Evolutionary conservation across 129 eudicot genomes (phyloP).

Genomic region (Calendula officinalis): DNA sequence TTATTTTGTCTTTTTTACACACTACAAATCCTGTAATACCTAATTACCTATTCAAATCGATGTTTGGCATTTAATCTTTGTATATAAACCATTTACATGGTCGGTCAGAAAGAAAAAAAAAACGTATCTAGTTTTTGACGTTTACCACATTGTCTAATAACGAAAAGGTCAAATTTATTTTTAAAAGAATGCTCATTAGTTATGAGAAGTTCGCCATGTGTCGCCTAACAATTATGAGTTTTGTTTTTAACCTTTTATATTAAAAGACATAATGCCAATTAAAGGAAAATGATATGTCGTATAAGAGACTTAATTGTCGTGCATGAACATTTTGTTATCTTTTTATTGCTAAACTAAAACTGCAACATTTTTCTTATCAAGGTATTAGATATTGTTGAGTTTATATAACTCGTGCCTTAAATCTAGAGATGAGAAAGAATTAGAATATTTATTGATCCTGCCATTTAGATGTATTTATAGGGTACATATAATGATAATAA

Average conservation of each 20-base stretch:
- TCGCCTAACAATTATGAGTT: neutral
- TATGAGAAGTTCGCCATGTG: slow-evolving; percentile 15
- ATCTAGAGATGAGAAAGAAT: too few species aligned
- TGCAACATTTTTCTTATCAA: too few species aligned
- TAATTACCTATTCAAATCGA: slow-evolving; percentile 1
- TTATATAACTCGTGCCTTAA: too few species aligned
- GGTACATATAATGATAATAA: too few species aligned
- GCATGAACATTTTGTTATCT: too few species aligned
- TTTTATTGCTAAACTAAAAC: too few species aligned
- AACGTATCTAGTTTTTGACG: neutral
- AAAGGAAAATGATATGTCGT: neutral
- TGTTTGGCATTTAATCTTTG: neutral
- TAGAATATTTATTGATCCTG: too few species aligned
- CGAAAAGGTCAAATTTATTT: neutral
- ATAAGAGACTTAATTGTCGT: too few species aligned
- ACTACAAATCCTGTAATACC: slow-evolving; percentile 15
- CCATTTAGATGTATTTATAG: too few species aligned
- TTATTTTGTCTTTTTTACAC: slow-evolving; percentile 22
- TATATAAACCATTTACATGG: neutral
- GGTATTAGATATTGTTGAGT: too few species aligned
- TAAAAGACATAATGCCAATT: neutral
- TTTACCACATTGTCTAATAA: slow-evolving; percentile 4
- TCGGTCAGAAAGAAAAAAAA: neutral
- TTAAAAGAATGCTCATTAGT: too few species aligned
- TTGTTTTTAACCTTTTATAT: neutral